These are phyloP conservation scores for Fraxinus baroniana DNA, from an alignment of 305 asterid genomes.

Conservation along the genomic window DNA sequence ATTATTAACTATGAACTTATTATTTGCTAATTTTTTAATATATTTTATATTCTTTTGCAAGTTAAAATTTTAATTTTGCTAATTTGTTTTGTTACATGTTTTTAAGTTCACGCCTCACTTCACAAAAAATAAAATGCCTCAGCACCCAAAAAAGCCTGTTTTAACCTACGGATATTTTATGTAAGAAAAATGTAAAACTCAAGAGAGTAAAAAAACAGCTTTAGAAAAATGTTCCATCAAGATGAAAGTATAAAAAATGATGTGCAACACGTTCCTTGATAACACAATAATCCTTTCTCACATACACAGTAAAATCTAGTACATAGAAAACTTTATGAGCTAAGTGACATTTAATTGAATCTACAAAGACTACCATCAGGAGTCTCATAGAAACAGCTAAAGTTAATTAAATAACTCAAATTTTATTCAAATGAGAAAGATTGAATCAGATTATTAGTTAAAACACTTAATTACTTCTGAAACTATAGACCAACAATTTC, in stretches of 20 bases:
- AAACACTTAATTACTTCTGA: background rate
- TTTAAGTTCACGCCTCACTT: background rate
- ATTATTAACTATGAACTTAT: background rate
- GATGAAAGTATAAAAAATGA: background rate
- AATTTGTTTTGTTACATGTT: background rate
- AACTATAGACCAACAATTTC: background rate
- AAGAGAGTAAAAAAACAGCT: background rate
- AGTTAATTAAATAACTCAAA: background rate
- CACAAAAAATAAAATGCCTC: background rate
- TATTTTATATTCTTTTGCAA: too few relatives aligned
- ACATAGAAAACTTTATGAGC: background rate
- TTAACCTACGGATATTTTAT: too few relatives aligned
- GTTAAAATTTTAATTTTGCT: background rate
- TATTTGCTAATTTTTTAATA: background rate
- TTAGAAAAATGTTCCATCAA: background rate
- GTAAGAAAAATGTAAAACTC: background rate
- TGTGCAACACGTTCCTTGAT: background rate
- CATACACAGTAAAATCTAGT: background rate
- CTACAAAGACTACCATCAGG: background rate
- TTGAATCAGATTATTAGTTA: background rate
- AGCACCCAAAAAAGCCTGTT: background rate
- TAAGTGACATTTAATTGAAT: background rate
- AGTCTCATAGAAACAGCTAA: background rate
- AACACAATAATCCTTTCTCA: background rate
- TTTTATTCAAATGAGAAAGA: background rate